Conservation (phyloP, 2,329 filamentous ascomycete genomes). For the Trichoderma pleuroti region DNA sequence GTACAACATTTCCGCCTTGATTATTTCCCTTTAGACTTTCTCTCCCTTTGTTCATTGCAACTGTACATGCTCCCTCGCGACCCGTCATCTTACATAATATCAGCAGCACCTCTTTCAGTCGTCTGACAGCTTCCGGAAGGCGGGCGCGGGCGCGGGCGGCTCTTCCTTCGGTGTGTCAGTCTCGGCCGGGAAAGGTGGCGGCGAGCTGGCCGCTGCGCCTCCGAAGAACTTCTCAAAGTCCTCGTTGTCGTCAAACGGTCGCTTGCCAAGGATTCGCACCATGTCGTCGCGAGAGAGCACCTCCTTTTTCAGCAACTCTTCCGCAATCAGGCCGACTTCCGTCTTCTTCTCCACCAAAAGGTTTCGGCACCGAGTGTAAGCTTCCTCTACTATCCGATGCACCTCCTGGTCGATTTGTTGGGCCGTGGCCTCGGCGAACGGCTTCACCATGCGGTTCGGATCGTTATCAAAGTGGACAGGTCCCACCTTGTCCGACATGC, state of each 20-base stretch:
- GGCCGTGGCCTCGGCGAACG: conserved; percentile 91
- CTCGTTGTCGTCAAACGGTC: conserved; percentile 76
- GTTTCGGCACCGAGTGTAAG: conserved; percentile 84
- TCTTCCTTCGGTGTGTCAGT: conserved; percentile 39
- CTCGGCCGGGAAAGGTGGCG: conserved; percentile 51
- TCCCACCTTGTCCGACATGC: conserved; percentile 93
- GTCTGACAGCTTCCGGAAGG: conserved; percentile 33
- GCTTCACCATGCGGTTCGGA: conserved; percentile 81
- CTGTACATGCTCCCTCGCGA: not conserved
- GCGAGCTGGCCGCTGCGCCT: conserved; percentile 53
- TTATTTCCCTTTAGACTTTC: not conserved
- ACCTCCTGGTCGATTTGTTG: conserved; percentile 91
- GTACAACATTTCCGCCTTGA: not conserved
- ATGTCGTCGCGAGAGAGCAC: conserved; percentile 88
- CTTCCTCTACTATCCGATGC: conserved; percentile 83
- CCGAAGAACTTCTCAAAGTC: conserved; percentile 96
- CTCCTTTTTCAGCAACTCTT: conserved; percentile 90
- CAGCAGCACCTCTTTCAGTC: conserved; percentile 18
- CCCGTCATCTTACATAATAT: not conserved
- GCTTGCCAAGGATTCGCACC: conserved; percentile 77
- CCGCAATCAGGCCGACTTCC: conserved; percentile 84
- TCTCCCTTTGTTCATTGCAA: not conserved
- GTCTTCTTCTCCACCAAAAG: conserved; percentile 81
- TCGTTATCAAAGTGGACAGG: conserved; percentile 87
- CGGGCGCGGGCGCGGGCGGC: conserved; percentile 38